Conservation (phyloP, 345 rosid genomes). For the Linum trigynum region DNA sequence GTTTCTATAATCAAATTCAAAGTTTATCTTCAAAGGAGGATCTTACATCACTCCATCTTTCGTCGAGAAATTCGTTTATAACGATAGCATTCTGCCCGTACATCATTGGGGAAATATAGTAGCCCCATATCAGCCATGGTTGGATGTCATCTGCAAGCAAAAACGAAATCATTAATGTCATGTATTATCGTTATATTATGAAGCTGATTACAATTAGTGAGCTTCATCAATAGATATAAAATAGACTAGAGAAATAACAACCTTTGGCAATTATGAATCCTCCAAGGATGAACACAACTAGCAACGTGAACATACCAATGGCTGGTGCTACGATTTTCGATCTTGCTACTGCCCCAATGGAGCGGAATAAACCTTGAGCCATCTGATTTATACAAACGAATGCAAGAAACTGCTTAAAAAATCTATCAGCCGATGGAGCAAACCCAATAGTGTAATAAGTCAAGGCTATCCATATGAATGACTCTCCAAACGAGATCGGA, state of each 20-base stretch:
- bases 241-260: not conserved
- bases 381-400: not conserved
- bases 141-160: not conserved
- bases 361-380: constrained; percentile 3
- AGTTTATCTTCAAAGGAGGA: not conserved
- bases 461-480: not conserved
- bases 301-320: not conserved
- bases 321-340: not conserved
- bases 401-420: constrained; percentile 1
- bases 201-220: not conserved
- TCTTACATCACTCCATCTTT: constrained; percentile 3
- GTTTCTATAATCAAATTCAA: not conserved
- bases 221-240: not conserved
- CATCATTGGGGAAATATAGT: constrained; percentile 6
- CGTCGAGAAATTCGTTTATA: constrained; percentile 1
- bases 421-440: not conserved
- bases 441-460: constrained; percentile 5
- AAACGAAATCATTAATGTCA: not conserved
- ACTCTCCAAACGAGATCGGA: not conserved
- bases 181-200: too few species aligned
- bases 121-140: constrained; percentile 1
- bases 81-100: constrained; percentile 3
- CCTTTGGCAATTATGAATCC: constrained; percentile 1
- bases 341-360: not conserved
- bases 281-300: not conserved